Conservation (phyloP, 306 rosid genomes). For the Quercus engelmannii region DNA sequence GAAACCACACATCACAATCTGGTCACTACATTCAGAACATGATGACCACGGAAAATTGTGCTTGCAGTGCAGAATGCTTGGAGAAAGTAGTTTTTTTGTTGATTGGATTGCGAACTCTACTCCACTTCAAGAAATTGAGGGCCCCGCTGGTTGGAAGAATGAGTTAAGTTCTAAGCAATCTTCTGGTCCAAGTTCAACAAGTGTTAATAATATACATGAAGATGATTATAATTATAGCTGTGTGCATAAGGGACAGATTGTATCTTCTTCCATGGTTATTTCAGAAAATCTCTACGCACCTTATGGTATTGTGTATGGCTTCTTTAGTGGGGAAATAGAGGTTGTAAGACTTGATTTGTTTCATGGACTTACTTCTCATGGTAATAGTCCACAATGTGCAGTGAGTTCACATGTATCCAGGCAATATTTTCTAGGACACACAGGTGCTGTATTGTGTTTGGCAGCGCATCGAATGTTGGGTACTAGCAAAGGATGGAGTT, state of each 20-base stretch:
- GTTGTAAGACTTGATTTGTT: constrained; percentile 64
- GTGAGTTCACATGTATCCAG: constrained; percentile 40
- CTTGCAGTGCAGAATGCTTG: constrained; percentile 44
- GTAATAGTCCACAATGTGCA: constrained; percentile 41
- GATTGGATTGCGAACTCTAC: constrained; percentile 48
- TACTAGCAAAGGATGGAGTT: constrained; percentile 39
- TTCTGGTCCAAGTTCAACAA: constrained; percentile 30
- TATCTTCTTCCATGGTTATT: constrained; percentile 74
- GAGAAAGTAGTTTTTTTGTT: constrained; percentile 42
- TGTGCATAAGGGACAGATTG: constrained; percentile 39
- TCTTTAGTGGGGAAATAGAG: constrained; percentile 72
- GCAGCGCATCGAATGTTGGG: constrained; percentile 79
- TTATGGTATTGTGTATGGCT: constrained; percentile 77
- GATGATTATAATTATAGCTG: constrained; percentile 23
- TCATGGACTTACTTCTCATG: constrained; percentile 46
- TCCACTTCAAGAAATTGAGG: constrained; percentile 22
- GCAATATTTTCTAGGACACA: constrained; percentile 71
- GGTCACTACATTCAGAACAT: constrained; percentile 43
- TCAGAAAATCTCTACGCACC: constrained; percentile 58
- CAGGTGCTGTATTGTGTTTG: constrained; percentile 83
- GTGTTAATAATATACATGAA: constrained; percentile 10
- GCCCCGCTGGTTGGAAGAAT: constrained; percentile 22
- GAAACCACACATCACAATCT: constrained; percentile 64
- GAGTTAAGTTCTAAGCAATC: constrained; percentile 23
- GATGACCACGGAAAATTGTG: constrained; percentile 36